A percentile compares a stretch with the other conserved stretches of the same genome.
Evolutionary conservation across 345 rosid genomes (phyloP).

Genomic region (Leavenworthia alabamica): DNA sequence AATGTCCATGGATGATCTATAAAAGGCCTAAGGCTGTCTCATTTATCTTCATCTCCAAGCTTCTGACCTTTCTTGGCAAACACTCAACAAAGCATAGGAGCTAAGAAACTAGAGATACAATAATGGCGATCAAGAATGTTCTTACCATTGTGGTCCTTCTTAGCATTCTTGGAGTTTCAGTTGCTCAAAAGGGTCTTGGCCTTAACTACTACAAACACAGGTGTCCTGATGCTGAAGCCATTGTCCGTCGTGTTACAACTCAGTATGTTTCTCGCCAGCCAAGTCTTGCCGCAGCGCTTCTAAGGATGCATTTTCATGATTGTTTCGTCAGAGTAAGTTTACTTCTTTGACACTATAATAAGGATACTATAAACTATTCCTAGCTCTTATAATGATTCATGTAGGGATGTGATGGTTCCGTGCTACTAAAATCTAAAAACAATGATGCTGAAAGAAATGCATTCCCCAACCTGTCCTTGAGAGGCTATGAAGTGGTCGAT

Average conservation of each 20-base stretch:
- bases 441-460: slow-evolving; percentile 45
- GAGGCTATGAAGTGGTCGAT: slow-evolving; percentile 49
- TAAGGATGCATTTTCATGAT: slow-evolving; percentile 54
- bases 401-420: slow-evolving; percentile 56
- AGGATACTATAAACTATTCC: neutral
- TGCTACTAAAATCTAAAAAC: slow-evolving; percentile 36
- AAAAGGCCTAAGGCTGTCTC: slow-evolving; percentile 3
- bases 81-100: slow-evolving; percentile 8
- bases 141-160: slow-evolving; percentile 28
- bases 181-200: slow-evolving; percentile 20
- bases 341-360: neutral
- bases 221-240: slow-evolving; percentile 39
- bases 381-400: neutral
- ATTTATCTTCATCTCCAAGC: neutral
- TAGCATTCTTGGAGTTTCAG: slow-evolving; percentile 22
- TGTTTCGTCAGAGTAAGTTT: slow-evolving; percentile 44
- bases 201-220: slow-evolving; percentile 31
- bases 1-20: slow-evolving; percentile 15
- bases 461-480: slow-evolving; percentile 31
- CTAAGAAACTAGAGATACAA: neutral
- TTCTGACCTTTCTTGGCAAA: neutral
- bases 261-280: slow-evolving; percentile 32
- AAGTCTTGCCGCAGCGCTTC: slow-evolving; percentile 41
- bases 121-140: slow-evolving; percentile 40
- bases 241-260: slow-evolving; percentile 20